Percentiles rank a stretch among this genome's conserved stretches.
Evolutionary conservation across 1,284 basidiomycete species (phyloP).

Genomic region (Pascua sp.): DNA sequence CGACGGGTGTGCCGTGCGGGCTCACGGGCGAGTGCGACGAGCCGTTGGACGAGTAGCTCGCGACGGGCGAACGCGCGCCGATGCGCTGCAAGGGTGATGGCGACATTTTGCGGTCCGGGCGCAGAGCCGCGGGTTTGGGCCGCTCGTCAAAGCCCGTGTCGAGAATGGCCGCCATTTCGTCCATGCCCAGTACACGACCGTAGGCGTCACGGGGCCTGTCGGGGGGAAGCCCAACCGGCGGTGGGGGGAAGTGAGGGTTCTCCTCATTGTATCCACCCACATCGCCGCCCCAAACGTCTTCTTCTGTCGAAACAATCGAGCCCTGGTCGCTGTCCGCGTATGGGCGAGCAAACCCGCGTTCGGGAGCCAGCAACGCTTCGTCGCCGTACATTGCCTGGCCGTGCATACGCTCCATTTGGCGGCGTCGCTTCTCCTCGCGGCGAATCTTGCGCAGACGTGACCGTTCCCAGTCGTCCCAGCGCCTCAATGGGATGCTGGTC

Average conservation of each 20-base stretch:
- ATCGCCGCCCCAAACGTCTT: slow-evolving; percentile 80
- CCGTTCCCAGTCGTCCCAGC: slow-evolving; percentile 99
- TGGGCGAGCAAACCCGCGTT: slow-evolving; percentile 28
- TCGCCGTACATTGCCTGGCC: slow-evolving; percentile 52
- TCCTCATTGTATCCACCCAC: slow-evolving; percentile 75
- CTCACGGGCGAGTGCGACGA: too few species aligned
- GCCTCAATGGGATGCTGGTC: slow-evolving; percentile 73
- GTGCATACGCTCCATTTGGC: slow-evolving; percentile 67
- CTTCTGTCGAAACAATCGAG: slow-evolving; percentile 80
- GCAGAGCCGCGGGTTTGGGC: slow-evolving; percentile 11
- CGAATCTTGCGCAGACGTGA: slow-evolving; percentile 87
- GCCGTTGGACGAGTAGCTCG: not conserved
- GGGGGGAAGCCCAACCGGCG: slow-evolving; percentile 67
- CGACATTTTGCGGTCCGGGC: slow-evolving; percentile 20
- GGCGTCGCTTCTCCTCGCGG: slow-evolving; percentile 79
- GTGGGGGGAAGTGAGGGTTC: slow-evolving; percentile 69
- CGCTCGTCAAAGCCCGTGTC: slow-evolving; percentile 79
- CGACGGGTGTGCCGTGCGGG: too few species aligned
- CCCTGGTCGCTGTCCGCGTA: slow-evolving; percentile 55
- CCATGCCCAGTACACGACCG: slow-evolving; percentile 56
- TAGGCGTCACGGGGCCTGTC: slow-evolving; percentile 30
- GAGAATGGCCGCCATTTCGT: slow-evolving; percentile 82
- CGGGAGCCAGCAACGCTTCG: slow-evolving; percentile 49
- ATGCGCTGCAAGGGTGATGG: slow-evolving; percentile 29
- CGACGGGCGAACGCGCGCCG: not conserved